phyloP scores from a whole-genome alignment of 768 basidiomycete species.

The Calvatia gigantea region DNA sequence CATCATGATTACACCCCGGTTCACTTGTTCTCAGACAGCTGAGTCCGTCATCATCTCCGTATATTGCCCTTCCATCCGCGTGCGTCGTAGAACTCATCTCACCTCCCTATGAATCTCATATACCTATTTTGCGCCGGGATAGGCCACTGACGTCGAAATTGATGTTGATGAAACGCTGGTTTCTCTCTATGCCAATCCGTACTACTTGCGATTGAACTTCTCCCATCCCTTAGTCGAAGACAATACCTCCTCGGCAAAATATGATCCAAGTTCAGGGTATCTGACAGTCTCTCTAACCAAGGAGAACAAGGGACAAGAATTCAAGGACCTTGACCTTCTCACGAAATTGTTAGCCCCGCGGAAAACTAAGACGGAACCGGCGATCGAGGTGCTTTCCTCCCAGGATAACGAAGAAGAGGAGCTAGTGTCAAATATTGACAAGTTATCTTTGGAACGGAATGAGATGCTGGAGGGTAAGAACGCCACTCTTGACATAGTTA shows the following conservation, averaged over 20 bases:
- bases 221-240: slow-evolving; percentile 62
- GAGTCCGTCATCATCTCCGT: slow-evolving; percentile 52
- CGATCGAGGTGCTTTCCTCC: slow-evolving; percentile 59
- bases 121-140: slow-evolving; percentile 25
- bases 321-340: slow-evolving; percentile 75
- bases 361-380: slow-evolving; percentile 29
- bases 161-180: slow-evolving; percentile 68
- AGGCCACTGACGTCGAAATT: slow-evolving; percentile 83
- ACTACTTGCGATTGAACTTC: slow-evolving; percentile 80
- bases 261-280: slow-evolving; percentile 77
- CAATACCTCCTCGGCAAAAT: slow-evolving; percentile 66
- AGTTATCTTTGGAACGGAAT: slow-evolving; percentile 35
- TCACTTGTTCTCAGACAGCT: slow-evolving; percentile 64
- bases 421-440: slow-evolving; percentile 38
- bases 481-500: background rate
- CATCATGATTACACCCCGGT: slow-evolving; percentile 73
- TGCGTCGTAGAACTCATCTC: slow-evolving; percentile 30
- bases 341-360: slow-evolving; percentile 75
- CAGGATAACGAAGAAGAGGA: slow-evolving; percentile 32
- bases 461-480: slow-evolving; percentile 6
- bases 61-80: slow-evolving; percentile 72
- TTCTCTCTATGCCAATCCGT: slow-evolving; percentile 77
- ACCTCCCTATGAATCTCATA: slow-evolving; percentile 12
- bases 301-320: slow-evolving; percentile 58
- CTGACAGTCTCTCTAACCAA: slow-evolving; percentile 74